Conservation (phyloP, 2,329 filamentous ascomycete genomes). For the Scytalidium sp. region DNA sequence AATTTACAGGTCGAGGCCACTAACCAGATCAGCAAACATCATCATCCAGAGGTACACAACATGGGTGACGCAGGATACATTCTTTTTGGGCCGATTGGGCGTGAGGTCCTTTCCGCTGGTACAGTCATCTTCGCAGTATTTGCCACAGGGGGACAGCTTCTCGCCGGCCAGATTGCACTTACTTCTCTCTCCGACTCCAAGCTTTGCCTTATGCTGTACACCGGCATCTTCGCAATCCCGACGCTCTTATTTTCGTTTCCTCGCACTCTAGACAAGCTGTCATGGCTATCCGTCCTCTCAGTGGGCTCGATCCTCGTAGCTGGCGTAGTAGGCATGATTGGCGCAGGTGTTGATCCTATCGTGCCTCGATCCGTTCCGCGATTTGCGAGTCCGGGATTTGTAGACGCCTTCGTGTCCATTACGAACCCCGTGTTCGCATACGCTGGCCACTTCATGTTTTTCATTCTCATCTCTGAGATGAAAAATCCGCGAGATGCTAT, state of each 20-base stretch:
- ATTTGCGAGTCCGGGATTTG: constrained; percentile 42
- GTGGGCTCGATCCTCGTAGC: constrained; percentile 46
- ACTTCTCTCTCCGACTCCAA: constrained; percentile 40
- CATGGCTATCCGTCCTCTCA: constrained; percentile 42
- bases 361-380: not conserved
- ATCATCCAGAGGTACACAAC: constrained; percentile 42
- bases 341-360: constrained; percentile 34
- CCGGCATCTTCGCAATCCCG: constrained; percentile 46
- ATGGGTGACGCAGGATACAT: constrained; percentile 55
- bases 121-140: constrained; percentile 51
- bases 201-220: constrained; percentile 47
- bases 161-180: constrained; percentile 49
- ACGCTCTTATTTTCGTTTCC: constrained; percentile 45
- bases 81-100: constrained; percentile 49
- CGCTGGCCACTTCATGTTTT: constrained; percentile 57
- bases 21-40: constrained; percentile 18
- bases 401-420: constrained; percentile 43
- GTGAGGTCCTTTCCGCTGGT: constrained; percentile 45
- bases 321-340: constrained; percentile 48
- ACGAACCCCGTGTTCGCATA: constrained; percentile 60
- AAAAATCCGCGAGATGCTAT: constrained; percentile 52
- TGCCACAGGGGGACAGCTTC: constrained; percentile 46
- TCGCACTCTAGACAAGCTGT: constrained; percentile 45
- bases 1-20: not conserved
- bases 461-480: constrained; percentile 56